Base-by-base conservation (phyloP, 164 flowering plant genomes). In the Malania oleifera region DNA sequence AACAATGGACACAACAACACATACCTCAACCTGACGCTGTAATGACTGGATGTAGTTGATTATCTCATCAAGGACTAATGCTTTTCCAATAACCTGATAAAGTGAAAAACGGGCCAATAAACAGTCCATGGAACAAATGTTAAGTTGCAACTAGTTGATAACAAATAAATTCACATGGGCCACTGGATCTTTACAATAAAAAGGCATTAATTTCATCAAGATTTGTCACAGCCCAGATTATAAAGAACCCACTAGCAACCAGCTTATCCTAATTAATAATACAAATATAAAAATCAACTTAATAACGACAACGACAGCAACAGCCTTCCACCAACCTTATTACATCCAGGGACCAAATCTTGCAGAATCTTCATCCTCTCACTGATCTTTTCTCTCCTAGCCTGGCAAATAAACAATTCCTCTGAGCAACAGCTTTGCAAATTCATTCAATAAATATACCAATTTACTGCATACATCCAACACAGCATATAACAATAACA, bases 291-390 rank as follows among this genome's bases (percentile, higher is more conserved):
- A 54, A 29, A 54, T 54, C 57, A 54, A n/a, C n/a, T n/a, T n/a
- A n/a, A n/a, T n/a, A n/a, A n/a, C n/a, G n/a, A n/a, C n/a, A n/a
- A n/a, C n/a, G n/a, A n/a, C n/a, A n/a, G n/a, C n/a, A n/a, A n/a
- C n/a, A n/a, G n/a, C n/a, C n/a, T n/a, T n/a, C n/a, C n/a, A n/a
- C n/a, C 26, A 4, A 89, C 99, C 98, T 89, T 95, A 70, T 85
- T 95, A 70, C 99, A 91, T 71, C 96, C 98, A 52, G 98, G 99
- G 40, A 95, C 98, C 71, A 95, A 68, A 66, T 91, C 99, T 74
- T 95, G 99, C 28, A 95, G 82, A 62, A 82, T 71, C 73, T 82
- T 95, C 98, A 95, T 95, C 73, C 98, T 84, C 82, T 95, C 99
- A 39, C 96, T 85, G 55, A 95, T 95, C 72, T 87, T 95, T 63